phyloP scores from a whole-genome alignment of 306 rosid genomes.

The Ceratonia siliqua region DNA sequence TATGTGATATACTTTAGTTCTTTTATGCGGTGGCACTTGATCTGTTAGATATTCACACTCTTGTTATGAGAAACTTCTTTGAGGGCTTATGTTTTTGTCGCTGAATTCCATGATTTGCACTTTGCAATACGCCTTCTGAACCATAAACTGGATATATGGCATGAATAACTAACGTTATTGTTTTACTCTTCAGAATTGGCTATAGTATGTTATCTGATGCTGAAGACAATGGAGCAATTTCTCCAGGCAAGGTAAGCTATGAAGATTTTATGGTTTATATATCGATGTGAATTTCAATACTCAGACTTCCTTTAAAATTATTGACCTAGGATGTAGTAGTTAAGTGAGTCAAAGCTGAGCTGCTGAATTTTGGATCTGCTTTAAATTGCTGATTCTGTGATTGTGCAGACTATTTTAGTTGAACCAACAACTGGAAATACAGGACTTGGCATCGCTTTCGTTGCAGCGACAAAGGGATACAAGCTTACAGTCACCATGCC shows the following conservation, averaged over 20 bases:
- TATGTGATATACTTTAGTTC: constrained; percentile 4
- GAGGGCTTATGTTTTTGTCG: constrained; percentile 1
- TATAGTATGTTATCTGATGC: constrained; percentile 83
- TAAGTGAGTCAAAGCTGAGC: constrained; percentile 17
- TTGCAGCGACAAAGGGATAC: constrained; percentile 87
- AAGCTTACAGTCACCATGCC: constrained; percentile 89
- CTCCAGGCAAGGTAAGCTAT: constrained; percentile 71
- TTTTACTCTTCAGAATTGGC: constrained; percentile 72
- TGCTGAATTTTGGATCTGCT: constrained; percentile 19
- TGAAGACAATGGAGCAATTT: constrained; percentile 73
- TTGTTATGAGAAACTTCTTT: not conserved
- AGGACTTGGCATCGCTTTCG: constrained; percentile 88
- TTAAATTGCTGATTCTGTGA: constrained; percentile 28
- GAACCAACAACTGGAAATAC: constrained; percentile 98
- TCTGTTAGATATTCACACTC: constrained; percentile 6
- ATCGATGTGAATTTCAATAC: not conserved
- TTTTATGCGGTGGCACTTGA: constrained; percentile 20
- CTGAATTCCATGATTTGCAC: not conserved
- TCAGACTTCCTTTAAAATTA: constrained; percentile 5
- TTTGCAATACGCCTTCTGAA: constrained; percentile 18
- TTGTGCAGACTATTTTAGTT: constrained; percentile 77
- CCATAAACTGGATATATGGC: constrained; percentile 12
- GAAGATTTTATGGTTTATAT: not conserved
- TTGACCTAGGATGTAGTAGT: constrained; percentile 12
- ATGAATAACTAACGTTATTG: constrained; percentile 16